Percentiles rank a stretch among this genome's conserved stretches.
These are phyloP conservation scores for Catunica adiposa DNA, from an alignment of 2,329 filamentous ascomycete genomes.

Conservation along the genomic window DNA sequence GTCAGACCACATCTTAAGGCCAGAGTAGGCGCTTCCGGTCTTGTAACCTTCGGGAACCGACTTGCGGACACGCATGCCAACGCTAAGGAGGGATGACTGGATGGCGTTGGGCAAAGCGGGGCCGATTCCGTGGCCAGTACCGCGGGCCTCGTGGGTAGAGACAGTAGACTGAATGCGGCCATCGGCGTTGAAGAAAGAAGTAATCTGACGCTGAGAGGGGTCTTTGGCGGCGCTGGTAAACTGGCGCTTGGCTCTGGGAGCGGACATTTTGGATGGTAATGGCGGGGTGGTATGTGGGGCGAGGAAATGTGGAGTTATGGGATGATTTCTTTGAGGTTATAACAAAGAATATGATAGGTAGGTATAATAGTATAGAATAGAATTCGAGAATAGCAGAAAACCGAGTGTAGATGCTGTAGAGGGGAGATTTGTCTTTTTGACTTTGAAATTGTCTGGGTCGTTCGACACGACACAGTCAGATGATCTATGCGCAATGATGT, in stretches of 20 bases:
- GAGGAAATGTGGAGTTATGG: neutral
- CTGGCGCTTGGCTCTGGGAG: slow-evolving; percentile 40
- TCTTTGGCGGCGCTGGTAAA: slow-evolving; percentile 44
- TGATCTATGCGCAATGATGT: slow-evolving; percentile 5
- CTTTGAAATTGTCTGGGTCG: neutral
- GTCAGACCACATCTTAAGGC: slow-evolving; percentile 1
- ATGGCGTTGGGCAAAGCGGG: slow-evolving; percentile 46
- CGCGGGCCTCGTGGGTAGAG: slow-evolving; percentile 18
- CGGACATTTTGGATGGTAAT: slow-evolving; percentile 27
- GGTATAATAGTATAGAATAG: neutral
- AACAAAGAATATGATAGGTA: neutral
- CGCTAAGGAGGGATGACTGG: slow-evolving; percentile 70
- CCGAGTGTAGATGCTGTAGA: slow-evolving; percentile 4
- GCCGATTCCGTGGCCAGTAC: slow-evolving; percentile 7
- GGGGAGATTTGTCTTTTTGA: slow-evolving; percentile 6
- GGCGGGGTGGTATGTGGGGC: no score
- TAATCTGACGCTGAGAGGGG: slow-evolving; percentile 44
- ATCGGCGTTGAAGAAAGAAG: slow-evolving; percentile 37
- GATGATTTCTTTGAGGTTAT: neutral
- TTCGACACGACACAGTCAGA: neutral
- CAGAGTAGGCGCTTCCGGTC: slow-evolving; percentile 27
- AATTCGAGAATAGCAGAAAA: neutral
- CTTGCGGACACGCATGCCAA: slow-evolving; percentile 91
- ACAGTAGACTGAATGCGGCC: slow-evolving; percentile 10
- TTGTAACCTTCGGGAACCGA: slow-evolving; percentile 89